phyloP scores from a whole-genome alignment of 768 basidiomycete genomes.

The Megacollybia marginata region DNA sequence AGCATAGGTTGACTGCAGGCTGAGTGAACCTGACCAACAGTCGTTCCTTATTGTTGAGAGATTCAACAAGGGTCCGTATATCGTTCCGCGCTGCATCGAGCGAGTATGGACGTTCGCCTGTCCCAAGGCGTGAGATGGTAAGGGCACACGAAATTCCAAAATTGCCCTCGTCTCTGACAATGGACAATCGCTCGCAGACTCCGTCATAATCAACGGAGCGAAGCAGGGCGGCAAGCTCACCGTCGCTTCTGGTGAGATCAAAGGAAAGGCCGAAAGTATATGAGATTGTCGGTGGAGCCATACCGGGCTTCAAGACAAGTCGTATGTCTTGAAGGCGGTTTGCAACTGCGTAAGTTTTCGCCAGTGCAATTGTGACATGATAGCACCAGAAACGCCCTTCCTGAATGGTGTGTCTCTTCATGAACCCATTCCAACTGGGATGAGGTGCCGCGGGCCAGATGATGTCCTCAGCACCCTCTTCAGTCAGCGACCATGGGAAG shows the following conservation, averaged over 20 bases:
- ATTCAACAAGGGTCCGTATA: neutral
- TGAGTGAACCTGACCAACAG: neutral
- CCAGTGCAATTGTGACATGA: too few species aligned
- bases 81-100: neutral
- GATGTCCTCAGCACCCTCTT: too few species aligned
- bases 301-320: too few species aligned
- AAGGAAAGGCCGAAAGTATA: neutral
- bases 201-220: neutral
- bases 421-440: too few species aligned
- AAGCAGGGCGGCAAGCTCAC: neutral
- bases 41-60: neutral
- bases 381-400: too few species aligned
- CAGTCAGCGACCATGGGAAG: too few species aligned
- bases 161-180: neutral
- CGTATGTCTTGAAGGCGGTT: too few species aligned
- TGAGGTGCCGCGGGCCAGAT: too few species aligned
- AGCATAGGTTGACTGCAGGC: neutral
- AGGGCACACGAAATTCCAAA: neutral
- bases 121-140: neutral
- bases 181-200: neutral
- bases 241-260: neutral
- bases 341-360: too few species aligned
- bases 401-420: too few species aligned
- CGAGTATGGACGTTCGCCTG: neutral
- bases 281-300: neutral